Conservation (phyloP, 345 rosid species). For the rapeseed (Brassica napus) region DNA sequence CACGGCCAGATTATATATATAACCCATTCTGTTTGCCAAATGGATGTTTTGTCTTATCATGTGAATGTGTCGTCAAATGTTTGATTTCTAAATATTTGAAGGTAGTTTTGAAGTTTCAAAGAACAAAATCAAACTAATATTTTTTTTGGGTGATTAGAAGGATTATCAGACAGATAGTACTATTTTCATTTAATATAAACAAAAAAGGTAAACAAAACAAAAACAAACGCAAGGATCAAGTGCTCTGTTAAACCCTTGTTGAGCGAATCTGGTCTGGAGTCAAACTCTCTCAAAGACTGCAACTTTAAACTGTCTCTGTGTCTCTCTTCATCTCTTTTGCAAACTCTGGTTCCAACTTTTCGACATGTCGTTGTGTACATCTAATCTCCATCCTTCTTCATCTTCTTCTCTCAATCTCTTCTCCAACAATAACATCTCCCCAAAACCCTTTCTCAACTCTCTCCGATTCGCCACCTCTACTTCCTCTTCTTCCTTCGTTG, state of each 20-base stretch:
- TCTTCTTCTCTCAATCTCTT: conserved; percentile 36
- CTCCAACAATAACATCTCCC: conserved; percentile 16
- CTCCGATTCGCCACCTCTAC: conserved; percentile 32
- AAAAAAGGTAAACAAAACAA: background rate
- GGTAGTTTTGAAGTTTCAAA: background rate
- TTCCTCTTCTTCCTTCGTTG: conserved; percentile 24
- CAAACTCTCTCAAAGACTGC: background rate
- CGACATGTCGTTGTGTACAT: background rate
- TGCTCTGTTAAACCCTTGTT: conserved; percentile 1
- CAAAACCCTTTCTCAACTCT: conserved; percentile 30
- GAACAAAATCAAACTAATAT: background rate
- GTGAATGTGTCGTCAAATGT: background rate
- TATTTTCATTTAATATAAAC: no score
- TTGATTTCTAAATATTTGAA: background rate
- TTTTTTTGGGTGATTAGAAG: background rate
- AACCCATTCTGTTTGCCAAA: conserved; percentile 2
- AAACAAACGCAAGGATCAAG: background rate
- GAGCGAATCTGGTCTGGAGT: background rate
- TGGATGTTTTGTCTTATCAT: background rate
- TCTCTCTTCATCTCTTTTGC: background rate
- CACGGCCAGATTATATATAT: conserved; percentile 42
- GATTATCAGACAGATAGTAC: no score
- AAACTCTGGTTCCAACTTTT: background rate
- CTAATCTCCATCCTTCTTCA: background rate
- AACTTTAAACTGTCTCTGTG: background rate